phyloP scores from a whole-genome alignment of 1,284 basidiomycete genomes.

The Caloboletus firmus region DNA sequence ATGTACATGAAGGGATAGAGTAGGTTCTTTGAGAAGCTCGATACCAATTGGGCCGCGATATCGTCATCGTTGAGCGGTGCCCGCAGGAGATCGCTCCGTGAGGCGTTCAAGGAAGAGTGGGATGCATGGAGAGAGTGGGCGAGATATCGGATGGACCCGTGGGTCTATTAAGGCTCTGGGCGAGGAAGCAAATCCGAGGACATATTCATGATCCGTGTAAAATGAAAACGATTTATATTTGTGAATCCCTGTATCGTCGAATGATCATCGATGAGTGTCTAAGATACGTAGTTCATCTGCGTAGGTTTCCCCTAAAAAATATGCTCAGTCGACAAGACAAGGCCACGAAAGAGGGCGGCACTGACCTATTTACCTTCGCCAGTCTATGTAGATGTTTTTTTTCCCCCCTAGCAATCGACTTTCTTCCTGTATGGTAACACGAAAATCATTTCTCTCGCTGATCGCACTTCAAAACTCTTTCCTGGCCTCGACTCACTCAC shows the following conservation, averaged over 20 bases:
- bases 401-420: constrained; percentile 52
- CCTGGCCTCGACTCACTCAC: constrained; percentile 54
- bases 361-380: constrained; percentile 82
- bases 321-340: neutral
- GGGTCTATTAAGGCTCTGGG: neutral
- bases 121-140: neutral
- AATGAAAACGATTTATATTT: neutral
- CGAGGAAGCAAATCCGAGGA: neutral
- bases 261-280: neutral
- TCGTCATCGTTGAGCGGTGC: neutral
- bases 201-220: neutral
- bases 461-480: constrained; percentile 57
- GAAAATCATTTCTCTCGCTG: constrained; percentile 74
- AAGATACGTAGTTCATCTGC: constrained; percentile 11
- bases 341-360: neutral
- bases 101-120: constrained; percentile 15
- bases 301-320: constrained; percentile 25
- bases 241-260: neutral
- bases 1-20: no score
- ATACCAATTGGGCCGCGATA: no score
- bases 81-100: neutral
- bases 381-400: constrained; percentile 56
- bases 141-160: constrained; percentile 17
- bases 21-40: no score
- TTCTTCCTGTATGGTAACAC: constrained; percentile 63